Evolutionary conservation across 768 basidiomycete species (phyloP), one percentile per base, ranked within the genome.

Genomic region (Tremella fuciformis): DNA sequence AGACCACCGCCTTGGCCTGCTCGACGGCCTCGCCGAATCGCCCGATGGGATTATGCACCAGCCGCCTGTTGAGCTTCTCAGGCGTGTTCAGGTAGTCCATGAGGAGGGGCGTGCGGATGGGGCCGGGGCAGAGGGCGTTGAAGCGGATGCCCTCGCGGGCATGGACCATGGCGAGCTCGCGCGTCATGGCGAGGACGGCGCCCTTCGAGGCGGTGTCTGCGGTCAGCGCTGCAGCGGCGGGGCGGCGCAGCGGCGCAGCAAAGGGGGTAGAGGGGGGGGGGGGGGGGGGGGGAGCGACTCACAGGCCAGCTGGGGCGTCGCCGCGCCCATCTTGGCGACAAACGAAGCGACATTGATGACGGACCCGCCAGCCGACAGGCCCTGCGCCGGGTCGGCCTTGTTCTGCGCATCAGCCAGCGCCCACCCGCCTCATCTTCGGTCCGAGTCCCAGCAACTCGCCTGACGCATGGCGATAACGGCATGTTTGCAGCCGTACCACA

Each of bases 341-440:
- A 99, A 99, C 71, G 90, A 93, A 2, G 96, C 94, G 9, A 91
- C 93, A 79, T 98, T 98, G 80, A 98, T 97, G 80, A 99, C 93
- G 68, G 89, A 91, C 37, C 81, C 80, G 16, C 80, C 81, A 11
- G 81, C 79, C 69, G 83, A 86, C 13, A 98, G 83, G 2, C 89
- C 88, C 77, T 87, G 90, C 60, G 83, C 79, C 59, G 83, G 82
- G 58, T 97, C 92, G 47, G 84, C 84, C 11, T 89, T 84, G 78
- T 99, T 99, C 62, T 78, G 62, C 21, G 8, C n/a, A 37, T 61
- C 38, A 65, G 64, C 50, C 29, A 4, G 4, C 16, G 6, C 42
- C 22, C 22, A 41, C 16, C 42, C 8, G 4, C n/a, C 22, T 15
- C n/a, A 6, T n/a, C 6, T 15, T 46, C 22, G 42, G 8, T 46